These are phyloP conservation scores for Chlorociboria aeruginascens DNA, from an alignment of 495 filamentous ascomycete species.

Conservation along the genomic window DNA sequence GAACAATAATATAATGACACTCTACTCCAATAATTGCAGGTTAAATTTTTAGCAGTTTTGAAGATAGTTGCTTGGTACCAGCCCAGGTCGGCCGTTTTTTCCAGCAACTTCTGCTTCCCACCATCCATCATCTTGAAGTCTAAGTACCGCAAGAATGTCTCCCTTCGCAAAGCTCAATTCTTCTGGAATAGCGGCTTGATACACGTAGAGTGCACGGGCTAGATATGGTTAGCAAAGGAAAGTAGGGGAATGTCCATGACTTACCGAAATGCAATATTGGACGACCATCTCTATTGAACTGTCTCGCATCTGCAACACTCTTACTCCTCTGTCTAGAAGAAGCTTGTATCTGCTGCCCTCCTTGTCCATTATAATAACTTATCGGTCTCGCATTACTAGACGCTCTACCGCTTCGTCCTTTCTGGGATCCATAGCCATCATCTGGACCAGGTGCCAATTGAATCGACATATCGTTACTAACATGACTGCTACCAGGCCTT, in stretches of 20 bases:
- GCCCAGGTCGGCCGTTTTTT: constrained; percentile 56
- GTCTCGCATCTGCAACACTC: constrained; percentile 63
- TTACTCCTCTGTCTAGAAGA: constrained; percentile 58
- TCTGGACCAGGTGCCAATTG: constrained; percentile 51
- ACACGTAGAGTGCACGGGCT: constrained; percentile 93
- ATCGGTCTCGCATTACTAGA: constrained; percentile 31
- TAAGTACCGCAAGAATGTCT: constrained; percentile 77
- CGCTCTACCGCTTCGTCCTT: constrained; percentile 25
- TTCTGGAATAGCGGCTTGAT: constrained; percentile 86
- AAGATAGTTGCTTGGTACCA: constrained; percentile 97
- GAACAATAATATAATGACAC: neutral
- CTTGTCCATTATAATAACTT: constrained; percentile 49
- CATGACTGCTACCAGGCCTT: constrained; percentile 49
- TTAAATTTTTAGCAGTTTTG: constrained; percentile 46
- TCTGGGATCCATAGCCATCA: constrained; percentile 43
- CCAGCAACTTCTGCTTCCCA: constrained; percentile 96
- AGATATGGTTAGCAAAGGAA: constrained; percentile 12
- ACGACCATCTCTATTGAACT: constrained; percentile 75
- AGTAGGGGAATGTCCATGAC: constrained; percentile 21
- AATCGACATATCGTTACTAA: constrained; percentile 46
- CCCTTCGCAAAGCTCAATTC: constrained; percentile 91
- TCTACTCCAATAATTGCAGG: neutral
- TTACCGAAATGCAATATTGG: constrained; percentile 87
- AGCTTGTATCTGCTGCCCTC: constrained; percentile 17
- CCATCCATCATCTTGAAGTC: constrained; percentile 97